Evolutionary conservation across 176 grass and related monocot genomes (phyloP).

Genomic region (Oryza glumipatula): DNA sequence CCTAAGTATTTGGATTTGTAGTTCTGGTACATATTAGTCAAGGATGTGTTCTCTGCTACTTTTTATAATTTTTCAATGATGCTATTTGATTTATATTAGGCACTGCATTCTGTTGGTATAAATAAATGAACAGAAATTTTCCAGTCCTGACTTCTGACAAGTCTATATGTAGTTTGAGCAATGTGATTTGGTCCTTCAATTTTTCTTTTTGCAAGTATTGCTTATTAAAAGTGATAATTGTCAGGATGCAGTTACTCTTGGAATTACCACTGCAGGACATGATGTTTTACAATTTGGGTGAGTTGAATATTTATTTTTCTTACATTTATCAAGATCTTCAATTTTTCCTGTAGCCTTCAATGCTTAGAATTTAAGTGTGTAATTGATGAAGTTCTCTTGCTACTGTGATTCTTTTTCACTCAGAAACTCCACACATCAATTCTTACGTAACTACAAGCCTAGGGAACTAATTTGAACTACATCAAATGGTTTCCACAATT

Average conservation of each 20-base stretch:
- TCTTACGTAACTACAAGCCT: constrained; percentile 8
- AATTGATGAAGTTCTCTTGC: neutral
- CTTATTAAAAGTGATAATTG: constrained; percentile 33
- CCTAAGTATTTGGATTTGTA: neutral
- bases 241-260: constrained; percentile 82
- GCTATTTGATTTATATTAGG: neutral
- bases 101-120: neutral
- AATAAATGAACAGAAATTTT: neutral
- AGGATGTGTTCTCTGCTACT: neutral
- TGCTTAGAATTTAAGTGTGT: neutral
- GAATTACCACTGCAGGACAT: constrained; percentile 68
- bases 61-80: constrained; percentile 2
- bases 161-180: constrained; percentile 26
- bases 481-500: constrained; percentile 13
- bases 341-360: neutral
- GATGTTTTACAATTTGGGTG: constrained; percentile 94
- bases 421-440: neutral
- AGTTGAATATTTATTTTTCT: constrained; percentile 51
- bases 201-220: constrained; percentile 21
- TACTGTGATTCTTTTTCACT: neutral
- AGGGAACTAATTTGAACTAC: neutral
- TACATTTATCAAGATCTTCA: constrained; percentile 23
- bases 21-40: constrained; percentile 5
- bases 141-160: neutral
- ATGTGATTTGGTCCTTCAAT: neutral